Evolutionary conservation across 2,329 filamentous ascomycete species (phyloP), one percentile per base, ranked within the genome.

Genomic region (Verticillium nonalfalfae): DNA sequence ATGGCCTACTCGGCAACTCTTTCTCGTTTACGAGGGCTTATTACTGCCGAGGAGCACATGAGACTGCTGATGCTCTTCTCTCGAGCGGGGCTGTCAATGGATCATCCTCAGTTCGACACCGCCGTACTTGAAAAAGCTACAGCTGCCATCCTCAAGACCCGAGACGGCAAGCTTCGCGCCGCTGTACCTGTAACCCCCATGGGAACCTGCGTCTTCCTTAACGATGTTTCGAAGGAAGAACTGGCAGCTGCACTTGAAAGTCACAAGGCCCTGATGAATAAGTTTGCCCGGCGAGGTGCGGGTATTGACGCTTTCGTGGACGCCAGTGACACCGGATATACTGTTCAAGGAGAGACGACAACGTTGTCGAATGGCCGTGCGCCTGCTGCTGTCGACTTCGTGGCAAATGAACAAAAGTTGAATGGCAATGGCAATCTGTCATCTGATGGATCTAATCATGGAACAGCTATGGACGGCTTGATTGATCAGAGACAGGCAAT

Each of bases 1-100:
- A 91, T 91, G 88, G 88, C 88, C 0, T 91, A 88, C 74, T 89
- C 87, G 0, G 87, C 88, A 0, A 90, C 88, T 0, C 78, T 91
- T 4, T 86, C 88, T 18, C 82, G 87, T 69, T 73, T 79, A 62
- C 82, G 85, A n/a, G 85, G 85, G 4, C 76, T 89, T 0, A 78
- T 91, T 10, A 80, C 78, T 26, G 76, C 85, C 55, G 78, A 76
- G 1, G 87, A 90, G 65, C 86, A 90, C 70, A 78, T 74, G 33
- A 81, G 87, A 18, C 74, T 90, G 1, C 75, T 90, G n/a, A 82
- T 80, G 60, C 78, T 91, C 4, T 90, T 91, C 74, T 90, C 87
- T 0, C 81, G 87, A 55, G 87, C 86, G 6, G 88, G 89, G 21
- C 79, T 91, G 0, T 87, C 87, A 21, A 90, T 91, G 79, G 88